Conservation (phyloP, 106 monocot genomes). For the Gastrodia elata region DNA sequence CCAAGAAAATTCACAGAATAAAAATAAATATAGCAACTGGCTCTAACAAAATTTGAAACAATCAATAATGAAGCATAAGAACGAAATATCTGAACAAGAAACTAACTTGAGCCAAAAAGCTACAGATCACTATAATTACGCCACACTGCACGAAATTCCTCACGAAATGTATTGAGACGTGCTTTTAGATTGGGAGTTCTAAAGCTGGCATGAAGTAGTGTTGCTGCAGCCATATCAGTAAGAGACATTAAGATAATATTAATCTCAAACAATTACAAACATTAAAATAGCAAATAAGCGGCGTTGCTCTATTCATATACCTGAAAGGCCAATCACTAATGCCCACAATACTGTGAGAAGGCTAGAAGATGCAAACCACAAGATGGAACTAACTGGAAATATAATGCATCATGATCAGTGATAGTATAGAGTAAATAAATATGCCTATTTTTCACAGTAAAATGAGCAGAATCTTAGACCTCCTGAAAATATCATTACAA, state of each 20-base stretch:
- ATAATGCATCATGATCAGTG: background rate
- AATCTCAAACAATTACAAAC: background rate
- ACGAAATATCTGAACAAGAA: background rate
- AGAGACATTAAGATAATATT: background rate
- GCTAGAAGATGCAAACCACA: conserved; percentile 64
- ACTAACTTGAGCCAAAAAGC: conserved; percentile 1
- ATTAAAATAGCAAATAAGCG: background rate
- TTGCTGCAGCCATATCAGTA: conserved; percentile 33
- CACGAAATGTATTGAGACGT: conserved; percentile 93
- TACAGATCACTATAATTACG: conserved; percentile 91
- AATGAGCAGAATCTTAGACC: conserved; percentile 22
- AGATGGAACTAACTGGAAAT: conserved; percentile 49
- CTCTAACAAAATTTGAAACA: background rate
- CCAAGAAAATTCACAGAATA: background rate
- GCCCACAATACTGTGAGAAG: conserved; percentile 73
- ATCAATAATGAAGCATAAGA: background rate
- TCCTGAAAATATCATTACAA: conserved; percentile 73
- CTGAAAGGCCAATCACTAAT: conserved; percentile 46
- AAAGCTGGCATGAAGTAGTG: conserved; percentile 87
- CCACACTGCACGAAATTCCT: conserved; percentile 99
- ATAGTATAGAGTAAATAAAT: background rate
- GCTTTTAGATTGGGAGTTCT: conserved; percentile 97
- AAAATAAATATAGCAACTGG: background rate
- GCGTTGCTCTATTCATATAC: conserved; percentile 26
- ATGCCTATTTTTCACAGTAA: background rate